Base-by-base conservation (phyloP, 2,329 filamentous ascomycete species). In the Ascochyta clinopodiicola region DNA sequence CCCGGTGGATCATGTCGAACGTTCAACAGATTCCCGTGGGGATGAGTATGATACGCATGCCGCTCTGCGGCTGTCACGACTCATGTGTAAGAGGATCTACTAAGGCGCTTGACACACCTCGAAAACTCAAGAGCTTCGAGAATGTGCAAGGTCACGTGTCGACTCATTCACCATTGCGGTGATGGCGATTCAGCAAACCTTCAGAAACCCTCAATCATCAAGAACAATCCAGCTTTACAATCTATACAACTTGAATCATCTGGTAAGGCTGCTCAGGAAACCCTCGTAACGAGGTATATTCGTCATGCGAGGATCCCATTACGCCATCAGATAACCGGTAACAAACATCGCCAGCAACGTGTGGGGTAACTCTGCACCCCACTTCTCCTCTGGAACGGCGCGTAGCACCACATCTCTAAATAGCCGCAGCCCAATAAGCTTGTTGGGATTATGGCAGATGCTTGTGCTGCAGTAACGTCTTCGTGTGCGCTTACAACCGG, bases 251-350 rank as follows among this genome's bases (percentile, higher is more conserved):
- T 7, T 6, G 1, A 34, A 15, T 29, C 13, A 2, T 6, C 13
- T 7, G 12, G n/a, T 1, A 9, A 7, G 4, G 19, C 36, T 22
- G 17, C 21, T 21, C 5, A 17, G 10, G 17, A 8, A 10, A 12
- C 13, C n/a, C 13, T 40, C 48, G 32, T 39, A 45, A 43, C 47
- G 44, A 51, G 37, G 49, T 17, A 3, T 5, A 54, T 59, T 62
- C 65, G 66, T 53, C 43, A 66, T 67, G 50, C 51, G 44, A 56
- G 57, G 57, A 50, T 49, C 39, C 22, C 51, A 69, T 69, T 52
- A 59, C 66, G 64, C 59, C 63, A 69, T 69, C 51, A 53, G 56
- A 60, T 61, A 61, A 59, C 54, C 24, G 21, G 31, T 25, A 31
- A 39, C 31, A 21, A 51, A 21, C 27, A 24, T 32, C 39, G 31